Conservation (phyloP, 352 stramenopile genomes). For the Halophytophthora batemanensis region DNA sequence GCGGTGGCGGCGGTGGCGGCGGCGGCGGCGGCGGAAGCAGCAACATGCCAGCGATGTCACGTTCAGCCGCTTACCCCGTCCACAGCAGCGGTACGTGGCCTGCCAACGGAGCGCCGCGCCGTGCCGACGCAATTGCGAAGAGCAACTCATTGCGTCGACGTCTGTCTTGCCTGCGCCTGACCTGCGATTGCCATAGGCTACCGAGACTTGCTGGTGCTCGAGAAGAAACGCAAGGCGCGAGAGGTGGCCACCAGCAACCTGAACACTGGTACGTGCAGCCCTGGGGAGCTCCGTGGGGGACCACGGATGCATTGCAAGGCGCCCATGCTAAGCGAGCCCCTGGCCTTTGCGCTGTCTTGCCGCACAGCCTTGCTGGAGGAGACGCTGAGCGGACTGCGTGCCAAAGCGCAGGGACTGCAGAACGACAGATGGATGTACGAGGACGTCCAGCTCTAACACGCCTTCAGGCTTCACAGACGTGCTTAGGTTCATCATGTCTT, state of each 20-base stretch:
- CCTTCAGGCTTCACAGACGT: not conserved
- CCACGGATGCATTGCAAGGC: conserved; percentile 1
- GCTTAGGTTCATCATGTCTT: conserved; percentile 16
- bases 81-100: conserved; percentile 10
- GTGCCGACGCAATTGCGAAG: not conserved
- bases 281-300: conserved; percentile 1
- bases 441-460: conserved; percentile 45
- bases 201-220: conserved; percentile 44
- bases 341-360: conserved; percentile 1
- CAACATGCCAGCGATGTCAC: not conserved
- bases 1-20: not conserved
- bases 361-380: conserved; percentile 48
- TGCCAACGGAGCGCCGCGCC: too few species aligned
- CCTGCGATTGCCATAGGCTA: conserved; percentile 16
- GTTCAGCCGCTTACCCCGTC: conserved; percentile 1
- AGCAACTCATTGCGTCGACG: not conserved
- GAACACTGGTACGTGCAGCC: conserved; percentile 33
- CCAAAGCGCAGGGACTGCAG: conserved; percentile 55
- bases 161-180: conserved; percentile 12
- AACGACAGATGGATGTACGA: conserved; percentile 80
- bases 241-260: conserved; percentile 41
- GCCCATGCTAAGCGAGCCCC: not conserved
- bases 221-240: conserved; percentile 53
- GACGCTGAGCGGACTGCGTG: conserved; percentile 44
- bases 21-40: not conserved